Evolutionary conservation across 1,284 basidiomycete genomes (phyloP).

Genomic region (Malassezia arunalokei): DNA sequence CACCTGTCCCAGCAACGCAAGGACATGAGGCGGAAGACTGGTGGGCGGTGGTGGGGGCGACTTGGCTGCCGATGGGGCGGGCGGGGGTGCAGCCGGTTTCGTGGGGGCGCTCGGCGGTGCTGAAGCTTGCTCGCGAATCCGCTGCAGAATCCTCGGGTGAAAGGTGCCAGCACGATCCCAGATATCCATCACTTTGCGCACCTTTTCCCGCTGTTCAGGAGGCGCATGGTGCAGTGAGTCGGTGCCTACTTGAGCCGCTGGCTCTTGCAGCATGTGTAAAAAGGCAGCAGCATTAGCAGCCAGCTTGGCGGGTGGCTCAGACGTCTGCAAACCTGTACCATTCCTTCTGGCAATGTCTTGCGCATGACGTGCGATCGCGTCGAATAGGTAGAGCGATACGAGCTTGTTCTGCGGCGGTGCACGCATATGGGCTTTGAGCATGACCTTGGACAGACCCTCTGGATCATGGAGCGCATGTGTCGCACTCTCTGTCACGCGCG

Average conservation of each 20-base stretch:
- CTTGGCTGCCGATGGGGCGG: not conserved
- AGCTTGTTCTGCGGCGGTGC: slow-evolving; percentile 18
- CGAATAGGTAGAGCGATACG: slow-evolving; percentile 28
- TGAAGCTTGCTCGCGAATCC: slow-evolving; percentile 7
- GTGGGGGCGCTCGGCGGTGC: not conserved
- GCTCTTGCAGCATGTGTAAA: slow-evolving; percentile 10
- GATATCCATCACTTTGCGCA: slow-evolving; percentile 30
- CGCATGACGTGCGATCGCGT: slow-evolving; percentile 25
- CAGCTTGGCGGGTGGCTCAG: slow-evolving; percentile 5
- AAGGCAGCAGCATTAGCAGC: slow-evolving; percentile 17
- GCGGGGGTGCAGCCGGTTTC: not conserved
- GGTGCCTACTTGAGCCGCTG: slow-evolving; percentile 17
- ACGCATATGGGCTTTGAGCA: slow-evolving; percentile 18
- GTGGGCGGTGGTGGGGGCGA: not conserved
- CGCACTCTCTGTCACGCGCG: slow-evolving; percentile 15
- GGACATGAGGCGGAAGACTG: slow-evolving; percentile 15
- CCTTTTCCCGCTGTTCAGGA: slow-evolving; percentile 26
- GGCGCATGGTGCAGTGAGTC: slow-evolving; percentile 15
- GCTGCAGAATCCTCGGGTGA: slow-evolving; percentile 15
- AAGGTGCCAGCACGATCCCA: slow-evolving; percentile 26
- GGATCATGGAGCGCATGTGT: slow-evolving; percentile 11
- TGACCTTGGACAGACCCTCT: slow-evolving; percentile 3
- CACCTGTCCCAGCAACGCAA: slow-evolving; percentile 17
- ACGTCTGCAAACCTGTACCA: slow-evolving; percentile 14
- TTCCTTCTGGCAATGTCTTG: slow-evolving; percentile 20